A percentile compares a stretch with the other conserved stretches of the same genome.
Evolutionary conservation across 495 filamentous ascomycete species (phyloP).

Genomic region (Xylaria castorea): DNA sequence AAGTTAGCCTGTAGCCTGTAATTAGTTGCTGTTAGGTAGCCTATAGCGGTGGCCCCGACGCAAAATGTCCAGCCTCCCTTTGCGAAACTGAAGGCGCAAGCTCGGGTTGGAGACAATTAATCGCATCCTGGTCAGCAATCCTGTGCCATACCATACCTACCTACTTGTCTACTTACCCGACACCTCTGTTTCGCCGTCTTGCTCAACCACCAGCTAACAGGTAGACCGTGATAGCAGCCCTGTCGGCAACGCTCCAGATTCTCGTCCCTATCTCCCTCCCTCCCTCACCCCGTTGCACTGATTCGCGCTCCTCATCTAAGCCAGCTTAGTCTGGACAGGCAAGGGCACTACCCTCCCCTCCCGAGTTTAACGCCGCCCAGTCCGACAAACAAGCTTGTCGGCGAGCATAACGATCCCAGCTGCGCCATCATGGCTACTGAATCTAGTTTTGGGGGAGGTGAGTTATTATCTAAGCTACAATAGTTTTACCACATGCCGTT

Average conservation of each 20-base stretch:
- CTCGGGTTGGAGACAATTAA: constrained; percentile 27
- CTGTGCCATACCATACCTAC: neutral
- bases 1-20: neutral
- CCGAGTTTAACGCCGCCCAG: constrained; percentile 31
- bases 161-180: neutral
- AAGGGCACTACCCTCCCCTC: constrained; percentile 24
- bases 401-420: constrained; percentile 32
- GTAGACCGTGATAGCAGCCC: constrained; percentile 8
- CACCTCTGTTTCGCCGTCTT: neutral
- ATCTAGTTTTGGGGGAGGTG: constrained; percentile 41
- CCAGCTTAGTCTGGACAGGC: constrained; percentile 2
- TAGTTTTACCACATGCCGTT: neutral
- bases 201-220: constrained; percentile 4
- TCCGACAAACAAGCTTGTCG: constrained; percentile 34
- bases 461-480: constrained; percentile 21
- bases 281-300: neutral
- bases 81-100: constrained; percentile 27
- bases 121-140: constrained; percentile 4
- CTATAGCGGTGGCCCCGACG: constrained; percentile 2
- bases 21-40: neutral
- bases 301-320: constrained; percentile 5
- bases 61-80: constrained; percentile 24
- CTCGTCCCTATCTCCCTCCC: neutral
- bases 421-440: constrained; percentile 44
- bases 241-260: constrained; percentile 10